Evolutionary conservation across 192 early-diverging fungal genomes (phyloP).

Genomic region (Coemansia sp.): DNA sequence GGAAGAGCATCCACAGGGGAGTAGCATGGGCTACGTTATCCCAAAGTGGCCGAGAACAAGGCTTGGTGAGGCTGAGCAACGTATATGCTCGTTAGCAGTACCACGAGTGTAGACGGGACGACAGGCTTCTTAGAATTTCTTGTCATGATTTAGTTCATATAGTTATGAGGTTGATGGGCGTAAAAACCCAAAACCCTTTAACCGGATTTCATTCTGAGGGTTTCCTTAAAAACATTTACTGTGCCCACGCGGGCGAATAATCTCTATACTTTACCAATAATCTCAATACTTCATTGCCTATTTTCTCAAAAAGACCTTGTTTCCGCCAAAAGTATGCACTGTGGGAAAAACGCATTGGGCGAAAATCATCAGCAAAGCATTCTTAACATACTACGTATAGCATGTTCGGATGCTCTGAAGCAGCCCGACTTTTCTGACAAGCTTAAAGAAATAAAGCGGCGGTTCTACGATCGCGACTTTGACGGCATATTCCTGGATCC

Average conservation of each 20-base stretch:
- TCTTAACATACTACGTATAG: constrained; percentile 63
- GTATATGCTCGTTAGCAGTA: too few species aligned
- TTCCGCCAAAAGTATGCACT: constrained; percentile 1
- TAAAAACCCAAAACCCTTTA: too few species aligned
- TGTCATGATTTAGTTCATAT: too few species aligned
- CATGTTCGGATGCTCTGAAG: constrained; percentile 60
- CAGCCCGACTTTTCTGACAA: constrained; percentile 61
- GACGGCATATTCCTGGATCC: constrained; percentile 77
- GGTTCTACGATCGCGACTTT: constrained; percentile 83
- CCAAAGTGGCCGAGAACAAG: too few species aligned
- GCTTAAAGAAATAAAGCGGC: constrained; percentile 75
- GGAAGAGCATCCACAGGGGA: too few species aligned
- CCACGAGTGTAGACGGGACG: too few species aligned
- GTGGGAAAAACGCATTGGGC: constrained; percentile 15
- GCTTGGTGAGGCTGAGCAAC: too few species aligned
- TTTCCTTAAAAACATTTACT: too few species aligned
- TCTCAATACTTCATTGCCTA: not conserved
- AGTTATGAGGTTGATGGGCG: too few species aligned
- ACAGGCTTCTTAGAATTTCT: too few species aligned
- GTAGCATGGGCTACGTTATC: too few species aligned
- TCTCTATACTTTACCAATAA: not conserved
- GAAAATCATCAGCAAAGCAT: constrained; percentile 55
- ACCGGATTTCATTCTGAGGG: too few species aligned
- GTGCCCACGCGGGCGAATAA: not conserved
- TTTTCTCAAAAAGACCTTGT: not conserved